Evolutionary conservation across 2,329 filamentous ascomycete genomes (phyloP).

Genomic region (Fusarium proliferatum): DNA sequence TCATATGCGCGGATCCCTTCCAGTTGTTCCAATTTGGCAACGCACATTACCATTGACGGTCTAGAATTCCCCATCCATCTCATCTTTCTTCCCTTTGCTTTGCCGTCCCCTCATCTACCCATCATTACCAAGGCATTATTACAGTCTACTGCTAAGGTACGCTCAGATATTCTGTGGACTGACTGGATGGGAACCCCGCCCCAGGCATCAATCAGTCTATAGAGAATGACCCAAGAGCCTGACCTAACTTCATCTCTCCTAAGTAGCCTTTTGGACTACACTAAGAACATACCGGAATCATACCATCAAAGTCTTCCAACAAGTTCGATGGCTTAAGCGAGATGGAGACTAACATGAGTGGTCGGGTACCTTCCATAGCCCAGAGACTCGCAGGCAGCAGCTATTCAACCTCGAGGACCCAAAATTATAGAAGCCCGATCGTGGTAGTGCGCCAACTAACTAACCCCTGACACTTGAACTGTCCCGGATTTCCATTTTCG

Average conservation of each 20-base stretch:
- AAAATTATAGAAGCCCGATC: conserved; percentile 8
- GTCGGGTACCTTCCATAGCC: neutral
- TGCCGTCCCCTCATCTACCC: neutral
- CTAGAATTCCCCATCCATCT: conserved; percentile 6
- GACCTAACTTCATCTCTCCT: neutral
- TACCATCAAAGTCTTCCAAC: neutral
- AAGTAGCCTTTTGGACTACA: neutral
- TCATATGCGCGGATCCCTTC: conserved; percentile 26
- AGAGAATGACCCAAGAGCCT: conserved; percentile 2
- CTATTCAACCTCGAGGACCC: conserved; percentile 3
- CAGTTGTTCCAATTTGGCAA: conserved; percentile 17
- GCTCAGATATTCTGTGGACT: neutral
- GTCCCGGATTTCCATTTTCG: conserved; percentile 34
- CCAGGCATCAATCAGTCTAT: conserved; percentile 35
- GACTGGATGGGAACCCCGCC: conserved; percentile 19
- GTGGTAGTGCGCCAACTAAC: neutral
- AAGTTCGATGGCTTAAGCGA: neutral
- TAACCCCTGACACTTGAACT: conserved; percentile 9
- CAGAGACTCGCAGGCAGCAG: conserved; percentile 15
- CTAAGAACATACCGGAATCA: neutral
- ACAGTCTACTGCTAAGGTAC: neutral
- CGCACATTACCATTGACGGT: neutral
- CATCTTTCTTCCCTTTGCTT: neutral
- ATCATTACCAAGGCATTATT: conserved; percentile 4
- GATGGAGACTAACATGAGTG: neutral